Evolutionary conservation across 2,329 filamentous ascomycete genomes (phyloP).

Genomic region (Alternaria sp.): DNA sequence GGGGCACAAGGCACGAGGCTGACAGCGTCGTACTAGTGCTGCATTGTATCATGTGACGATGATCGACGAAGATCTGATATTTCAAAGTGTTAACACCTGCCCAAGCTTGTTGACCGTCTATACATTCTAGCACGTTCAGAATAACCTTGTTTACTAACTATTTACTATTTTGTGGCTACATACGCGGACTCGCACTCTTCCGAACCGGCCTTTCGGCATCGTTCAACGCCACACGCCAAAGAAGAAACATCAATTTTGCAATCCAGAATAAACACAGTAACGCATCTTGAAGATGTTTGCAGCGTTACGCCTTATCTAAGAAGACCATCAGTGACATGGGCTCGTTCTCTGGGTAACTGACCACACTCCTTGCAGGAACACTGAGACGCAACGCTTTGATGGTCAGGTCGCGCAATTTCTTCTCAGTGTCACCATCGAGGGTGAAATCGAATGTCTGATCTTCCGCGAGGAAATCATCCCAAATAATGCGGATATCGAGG

Average conservation of each 20-base stretch:
- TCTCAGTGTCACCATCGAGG: neutral
- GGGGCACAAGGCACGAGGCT: rapidly evolving
- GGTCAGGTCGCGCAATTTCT: neutral
- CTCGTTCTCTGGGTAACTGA: neutral
- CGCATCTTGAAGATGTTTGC: neutral
- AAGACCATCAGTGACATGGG: neutral
- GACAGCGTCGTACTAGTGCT: neutral
- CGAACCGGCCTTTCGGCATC: no score
- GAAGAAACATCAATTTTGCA: no score
- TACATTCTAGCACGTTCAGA: no score
- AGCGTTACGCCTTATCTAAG: neutral
- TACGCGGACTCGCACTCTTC: no score
- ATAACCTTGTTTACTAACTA: no score
- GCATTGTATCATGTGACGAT: neutral
- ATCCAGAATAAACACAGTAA: no score
- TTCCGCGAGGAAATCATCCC: neutral
- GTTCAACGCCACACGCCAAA: no score
- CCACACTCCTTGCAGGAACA: neutral
- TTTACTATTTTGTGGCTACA: no score
- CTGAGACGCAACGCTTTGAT: neutral
- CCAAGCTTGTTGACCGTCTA: no score
- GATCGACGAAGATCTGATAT: neutral
- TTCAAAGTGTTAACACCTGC: no score
- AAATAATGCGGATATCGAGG: neutral
- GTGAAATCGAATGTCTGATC: neutral